These are phyloP conservation scores for Pleurotus citrinopileatus DNA, from an alignment of 768 basidiomycete genomes.

Conservation along the genomic window DNA sequence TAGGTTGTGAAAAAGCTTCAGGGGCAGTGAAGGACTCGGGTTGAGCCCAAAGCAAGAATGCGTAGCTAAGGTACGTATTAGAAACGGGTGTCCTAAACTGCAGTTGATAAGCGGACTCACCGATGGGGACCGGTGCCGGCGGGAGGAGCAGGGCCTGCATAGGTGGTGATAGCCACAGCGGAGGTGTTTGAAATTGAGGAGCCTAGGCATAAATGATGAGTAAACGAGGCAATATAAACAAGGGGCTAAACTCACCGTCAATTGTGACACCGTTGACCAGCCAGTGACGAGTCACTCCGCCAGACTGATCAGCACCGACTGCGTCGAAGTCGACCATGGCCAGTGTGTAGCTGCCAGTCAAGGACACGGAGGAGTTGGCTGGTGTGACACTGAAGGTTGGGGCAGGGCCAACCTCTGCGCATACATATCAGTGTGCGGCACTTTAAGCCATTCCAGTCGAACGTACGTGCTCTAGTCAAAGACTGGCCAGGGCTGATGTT, in stretches of 20 bases:
- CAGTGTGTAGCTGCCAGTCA: conserved; percentile 59
- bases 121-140: conserved; percentile 73
- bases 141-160: conserved; percentile 71
- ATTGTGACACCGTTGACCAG: conserved; percentile 65
- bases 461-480: conserved; percentile 56
- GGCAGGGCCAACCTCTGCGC: conserved; percentile 53
- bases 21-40: conserved; percentile 62
- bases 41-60: conserved; percentile 62
- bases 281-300: conserved; percentile 77
- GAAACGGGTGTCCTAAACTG: not conserved
- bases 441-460: no score
- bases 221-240: not conserved
- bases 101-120: conserved; percentile 29
- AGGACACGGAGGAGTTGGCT: conserved; percentile 40
- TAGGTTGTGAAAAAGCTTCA: conserved; percentile 45
- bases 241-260: conserved; percentile 29
- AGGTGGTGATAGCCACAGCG: conserved; percentile 55
- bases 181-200: conserved; percentile 37
- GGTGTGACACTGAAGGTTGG: conserved; percentile 54
- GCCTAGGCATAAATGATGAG: conserved; percentile 18
- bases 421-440: no score
- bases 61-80: conserved; percentile 47
- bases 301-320: conserved; percentile 56
- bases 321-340: conserved; percentile 74
- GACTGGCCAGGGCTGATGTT: conserved; percentile 55